Evolutionary conservation across 2,329 filamentous ascomycete species (phyloP).

Genomic region (Fusarium devonianum): DNA sequence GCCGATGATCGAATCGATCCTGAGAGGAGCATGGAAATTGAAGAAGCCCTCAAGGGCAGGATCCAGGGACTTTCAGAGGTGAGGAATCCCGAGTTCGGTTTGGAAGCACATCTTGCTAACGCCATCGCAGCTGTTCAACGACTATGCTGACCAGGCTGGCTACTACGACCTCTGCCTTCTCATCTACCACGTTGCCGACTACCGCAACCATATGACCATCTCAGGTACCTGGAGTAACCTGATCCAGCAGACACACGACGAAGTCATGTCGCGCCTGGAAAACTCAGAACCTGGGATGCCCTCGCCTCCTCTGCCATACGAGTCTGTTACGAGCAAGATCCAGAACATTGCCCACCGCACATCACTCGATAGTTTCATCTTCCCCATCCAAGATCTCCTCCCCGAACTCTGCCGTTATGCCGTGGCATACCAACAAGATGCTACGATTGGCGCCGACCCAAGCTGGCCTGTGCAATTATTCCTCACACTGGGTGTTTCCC

Average conservation of each 20-base stretch:
- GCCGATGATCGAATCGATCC: slow-evolving; percentile 73
- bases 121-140: slow-evolving; percentile 78
- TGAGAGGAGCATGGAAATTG: slow-evolving; percentile 69
- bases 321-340: slow-evolving; percentile 70
- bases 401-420: slow-evolving; percentile 70
- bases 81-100: slow-evolving; percentile 48
- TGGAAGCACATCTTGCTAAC: slow-evolving; percentile 24
- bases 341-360: slow-evolving; percentile 71
- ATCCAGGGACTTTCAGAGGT: slow-evolving; percentile 80
- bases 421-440: slow-evolving; percentile 64
- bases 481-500: slow-evolving; percentile 62
- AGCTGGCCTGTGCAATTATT: slow-evolving; percentile 66
- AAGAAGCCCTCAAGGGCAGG: slow-evolving; percentile 75
- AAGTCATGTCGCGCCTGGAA: slow-evolving; percentile 54
- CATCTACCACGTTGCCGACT: slow-evolving; percentile 91
- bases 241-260: slow-evolving; percentile 73
- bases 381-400: slow-evolving; percentile 67
- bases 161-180: slow-evolving; percentile 94
- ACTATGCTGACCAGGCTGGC: slow-evolving; percentile 86
- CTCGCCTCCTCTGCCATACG: slow-evolving; percentile 67
- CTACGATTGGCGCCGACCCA: slow-evolving; percentile 62
- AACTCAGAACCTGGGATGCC: slow-evolving; percentile 51
- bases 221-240: slow-evolving; percentile 83
- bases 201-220: slow-evolving; percentile 87
- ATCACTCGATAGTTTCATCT: slow-evolving; percentile 70